Evolutionary conservation across 1,284 basidiomycete genomes (phyloP).

Genomic region (Porogramme epimiltina): DNA sequence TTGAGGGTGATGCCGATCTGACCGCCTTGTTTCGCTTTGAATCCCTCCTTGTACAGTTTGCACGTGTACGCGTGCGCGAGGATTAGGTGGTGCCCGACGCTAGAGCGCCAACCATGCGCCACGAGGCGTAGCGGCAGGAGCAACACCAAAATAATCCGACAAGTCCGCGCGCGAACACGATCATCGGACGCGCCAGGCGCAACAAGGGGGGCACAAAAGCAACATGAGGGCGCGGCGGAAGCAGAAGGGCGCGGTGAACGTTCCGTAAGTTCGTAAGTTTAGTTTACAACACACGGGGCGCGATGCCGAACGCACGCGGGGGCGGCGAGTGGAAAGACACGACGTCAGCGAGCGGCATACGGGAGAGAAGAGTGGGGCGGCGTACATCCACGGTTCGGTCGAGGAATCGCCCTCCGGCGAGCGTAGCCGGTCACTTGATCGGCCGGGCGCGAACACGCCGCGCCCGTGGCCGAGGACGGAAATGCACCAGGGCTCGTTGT

Average conservation of each 20-base stretch:
- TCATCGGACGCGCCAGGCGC: too few relatives aligned
- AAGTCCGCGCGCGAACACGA: too few relatives aligned
- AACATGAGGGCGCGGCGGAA: background rate
- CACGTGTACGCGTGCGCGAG: constrained; percentile 70
- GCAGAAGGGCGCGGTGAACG: background rate
- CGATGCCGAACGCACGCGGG: background rate
- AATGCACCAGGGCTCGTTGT: constrained; percentile 78
- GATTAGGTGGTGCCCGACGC: constrained; percentile 70
- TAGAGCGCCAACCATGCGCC: too few relatives aligned
- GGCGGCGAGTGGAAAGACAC: background rate
- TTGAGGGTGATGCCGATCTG: constrained; percentile 77
- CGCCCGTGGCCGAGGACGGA: constrained; percentile 70
- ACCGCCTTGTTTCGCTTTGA: constrained; percentile 57
- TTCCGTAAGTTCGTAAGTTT: too few relatives aligned
- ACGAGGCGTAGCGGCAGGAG: background rate
- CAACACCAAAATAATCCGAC: background rate
- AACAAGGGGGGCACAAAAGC: too few relatives aligned
- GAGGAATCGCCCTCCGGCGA: constrained; percentile 60
- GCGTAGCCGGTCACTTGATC: constrained; percentile 58
- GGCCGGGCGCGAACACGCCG: constrained; percentile 69
- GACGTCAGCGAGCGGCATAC: constrained; percentile 2
- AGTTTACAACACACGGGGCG: too few relatives aligned
- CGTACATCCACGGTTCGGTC: constrained; percentile 75
- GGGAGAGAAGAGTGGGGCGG: constrained; percentile 16
- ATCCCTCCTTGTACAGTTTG: constrained; percentile 64